phyloP scores from a whole-genome alignment of 768 basidiomycete species.

The Auriscalpium microsporum region DNA sequence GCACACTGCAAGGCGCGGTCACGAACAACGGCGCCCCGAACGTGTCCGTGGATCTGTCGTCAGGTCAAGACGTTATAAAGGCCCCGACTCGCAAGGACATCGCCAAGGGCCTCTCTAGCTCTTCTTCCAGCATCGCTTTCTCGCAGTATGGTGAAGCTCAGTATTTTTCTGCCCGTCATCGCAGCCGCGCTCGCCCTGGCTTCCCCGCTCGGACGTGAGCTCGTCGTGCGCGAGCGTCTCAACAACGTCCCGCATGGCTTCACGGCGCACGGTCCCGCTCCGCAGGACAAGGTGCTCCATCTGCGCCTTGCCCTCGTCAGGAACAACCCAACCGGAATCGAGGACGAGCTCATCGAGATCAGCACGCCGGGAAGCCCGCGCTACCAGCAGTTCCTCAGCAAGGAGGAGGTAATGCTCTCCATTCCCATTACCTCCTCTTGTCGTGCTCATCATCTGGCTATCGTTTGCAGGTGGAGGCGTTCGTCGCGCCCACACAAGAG shows the following conservation, averaged over 20 bases:
- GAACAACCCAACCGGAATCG: neutral
- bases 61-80: neutral
- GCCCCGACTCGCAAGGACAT: neutral
- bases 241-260: neutral
- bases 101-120: neutral
- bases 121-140: neutral
- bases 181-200: neutral
- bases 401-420: neutral
- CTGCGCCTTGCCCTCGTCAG: neutral
- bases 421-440: neutral
- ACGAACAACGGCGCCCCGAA: neutral
- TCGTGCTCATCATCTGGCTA: neutral
- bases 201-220: neutral
- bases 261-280: neutral
- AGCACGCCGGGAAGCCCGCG: neutral
- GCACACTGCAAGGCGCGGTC: no score
- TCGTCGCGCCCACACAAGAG: neutral
- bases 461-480: neutral
- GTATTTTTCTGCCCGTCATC: neutral
- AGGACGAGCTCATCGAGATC: neutral
- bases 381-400: neutral
- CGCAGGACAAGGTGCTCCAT: neutral
- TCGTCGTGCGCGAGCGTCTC: neutral
- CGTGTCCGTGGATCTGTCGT: neutral
- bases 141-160: neutral